Percentiles rank a stretch among this genome's conserved stretches.
These are phyloP conservation scores for Gyrodon lividus DNA, from an alignment of 768 basidiomycete species.

Conservation along the genomic window DNA sequence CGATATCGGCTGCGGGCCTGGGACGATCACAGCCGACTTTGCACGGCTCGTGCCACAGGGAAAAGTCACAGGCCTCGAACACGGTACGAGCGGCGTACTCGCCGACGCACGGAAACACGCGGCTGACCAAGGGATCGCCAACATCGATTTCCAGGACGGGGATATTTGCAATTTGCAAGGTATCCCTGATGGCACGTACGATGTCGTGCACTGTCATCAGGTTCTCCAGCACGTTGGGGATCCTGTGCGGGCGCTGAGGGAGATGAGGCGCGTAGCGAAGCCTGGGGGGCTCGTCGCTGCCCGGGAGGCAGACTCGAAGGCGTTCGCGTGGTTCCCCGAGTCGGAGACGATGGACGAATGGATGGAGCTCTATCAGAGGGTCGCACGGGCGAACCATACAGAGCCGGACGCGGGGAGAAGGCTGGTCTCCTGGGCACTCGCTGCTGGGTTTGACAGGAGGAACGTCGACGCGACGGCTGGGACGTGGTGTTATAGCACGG, in stretches of 20 bases:
- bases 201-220: conserved; percentile 50
- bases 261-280: conserved; percentile 49
- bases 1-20: conserved; percentile 54
- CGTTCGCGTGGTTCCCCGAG: conserved; percentile 38
- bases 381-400: conserved; percentile 33
- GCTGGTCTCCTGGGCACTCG: conserved; percentile 37
- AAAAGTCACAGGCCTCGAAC: conserved; percentile 44
- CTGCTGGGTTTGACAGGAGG: conserved; percentile 34
- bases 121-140: conserved; percentile 27
- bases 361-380: conserved; percentile 9
- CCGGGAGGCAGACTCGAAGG: conserved; percentile 40
- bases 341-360: conserved; percentile 31
- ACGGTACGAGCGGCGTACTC: conserved; percentile 30
- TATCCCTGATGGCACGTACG: conserved; percentile 40
- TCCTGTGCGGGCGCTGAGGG: conserved; percentile 39
- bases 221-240: conserved; percentile 48
- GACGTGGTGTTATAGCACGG: conserved; percentile 37
- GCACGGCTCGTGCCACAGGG: conserved; percentile 42
- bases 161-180: conserved; percentile 38
- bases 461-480: conserved; percentile 31
- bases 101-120: conserved; percentile 34
- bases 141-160: conserved; percentile 41
- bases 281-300: conserved; percentile 45
- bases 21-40: conserved; percentile 47
- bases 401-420: conserved; percentile 41